Evolutionary conservation across 495 filamentous ascomycete species (phyloP), one percentile per base, ranked within the genome.

Genomic region (Jackrogersella multiformis): DNA sequence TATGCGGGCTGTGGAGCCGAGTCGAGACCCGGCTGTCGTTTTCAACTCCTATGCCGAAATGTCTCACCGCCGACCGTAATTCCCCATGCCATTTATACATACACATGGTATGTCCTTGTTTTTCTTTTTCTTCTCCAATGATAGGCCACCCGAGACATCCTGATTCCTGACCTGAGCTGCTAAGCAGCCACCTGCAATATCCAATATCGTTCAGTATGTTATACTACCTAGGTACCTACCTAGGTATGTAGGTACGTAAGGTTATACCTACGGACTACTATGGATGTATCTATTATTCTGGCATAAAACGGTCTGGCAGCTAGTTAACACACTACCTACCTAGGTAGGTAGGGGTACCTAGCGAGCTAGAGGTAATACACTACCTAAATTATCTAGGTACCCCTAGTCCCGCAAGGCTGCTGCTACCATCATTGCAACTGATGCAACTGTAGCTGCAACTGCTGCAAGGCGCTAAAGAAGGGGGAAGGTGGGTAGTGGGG

Each of bases 391-490:
- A 55, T 39, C 64, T 51, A 48, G 46, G 6, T 39, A 34, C 35
- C 44, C 36, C 44, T 53, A 67, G 36, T 59, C 20, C 42, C 64
- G 42, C 63, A 64, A 71, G 64, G 64, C 68, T 70, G 60, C 16
- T 60, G 56, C n/a, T n/a, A n/a, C n/a, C n/a, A n/a, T n/a, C n/a
- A n/a, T n/a, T n/a, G n/a, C n/a, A n/a, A n/a, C n/a, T n/a, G n/a
- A n/a, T n/a, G n/a, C n/a, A n/a, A n/a, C n/a, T n/a, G n/a, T n/a
- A n/a, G n/a, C n/a, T n/a, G n/a, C n/a, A n/a, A n/a, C n/a, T n/a
- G n/a, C 55, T 71, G 52, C 59, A 56, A 68, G 63, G 68, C 68
- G 68, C 68, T 67, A 67, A 60, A 60, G 54, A 67, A 56, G 58
- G 48, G 39, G 59, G 13, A 58, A 54, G 59, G 63, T 68, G 68